Evolutionary conservation across 1,139 yeast species (phyloP).

Genomic region (Yamadazyma jaroonii): DNA sequence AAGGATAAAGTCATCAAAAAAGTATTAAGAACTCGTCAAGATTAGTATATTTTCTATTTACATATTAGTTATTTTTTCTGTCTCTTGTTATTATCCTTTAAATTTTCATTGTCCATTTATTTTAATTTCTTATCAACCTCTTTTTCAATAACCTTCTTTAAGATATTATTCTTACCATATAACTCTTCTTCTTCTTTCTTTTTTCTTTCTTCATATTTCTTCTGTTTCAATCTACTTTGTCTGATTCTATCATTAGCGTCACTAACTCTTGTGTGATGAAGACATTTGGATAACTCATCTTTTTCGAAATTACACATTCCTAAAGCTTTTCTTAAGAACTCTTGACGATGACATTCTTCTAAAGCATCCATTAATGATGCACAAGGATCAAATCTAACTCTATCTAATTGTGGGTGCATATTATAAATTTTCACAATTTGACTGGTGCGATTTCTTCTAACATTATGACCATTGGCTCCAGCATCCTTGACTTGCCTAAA

Average conservation of each 20-base stretch:
- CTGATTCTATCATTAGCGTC: slow-evolving; percentile 64
- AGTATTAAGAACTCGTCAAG: slow-evolving; percentile 91
- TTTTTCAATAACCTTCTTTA: slow-evolving; percentile 60
- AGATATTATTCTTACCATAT: slow-evolving; percentile 72
- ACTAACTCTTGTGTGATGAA: slow-evolving; percentile 72
- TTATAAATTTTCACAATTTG: too few species aligned
- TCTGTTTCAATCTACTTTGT: slow-evolving; percentile 55
- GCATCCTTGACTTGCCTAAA: too few species aligned
- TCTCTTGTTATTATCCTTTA: too few species aligned
- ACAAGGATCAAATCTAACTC: slow-evolving; percentile 55
- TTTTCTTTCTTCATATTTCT: slow-evolving; percentile 53
- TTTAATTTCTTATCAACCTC: slow-evolving; percentile 3
- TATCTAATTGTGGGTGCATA: slow-evolving; percentile 52
- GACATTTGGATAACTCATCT: slow-evolving; percentile 73
- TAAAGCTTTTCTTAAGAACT: slow-evolving; percentile 67
- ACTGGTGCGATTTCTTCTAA: too few species aligned
- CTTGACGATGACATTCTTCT: slow-evolving; percentile 82
- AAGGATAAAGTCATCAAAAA: slow-evolving; percentile 89
- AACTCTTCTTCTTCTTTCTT: slow-evolving; percentile 69
- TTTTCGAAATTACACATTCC: slow-evolving; percentile 87
- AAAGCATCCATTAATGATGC: slow-evolving; percentile 80
- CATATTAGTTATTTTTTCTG: neutral
- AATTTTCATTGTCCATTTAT: neutral
- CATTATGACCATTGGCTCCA: too few species aligned
- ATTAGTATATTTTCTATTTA: slow-evolving; percentile 28